Conservation (phyloP, 1,284 basidiomycete species). For the Phellinidium pouzarii region DNA sequence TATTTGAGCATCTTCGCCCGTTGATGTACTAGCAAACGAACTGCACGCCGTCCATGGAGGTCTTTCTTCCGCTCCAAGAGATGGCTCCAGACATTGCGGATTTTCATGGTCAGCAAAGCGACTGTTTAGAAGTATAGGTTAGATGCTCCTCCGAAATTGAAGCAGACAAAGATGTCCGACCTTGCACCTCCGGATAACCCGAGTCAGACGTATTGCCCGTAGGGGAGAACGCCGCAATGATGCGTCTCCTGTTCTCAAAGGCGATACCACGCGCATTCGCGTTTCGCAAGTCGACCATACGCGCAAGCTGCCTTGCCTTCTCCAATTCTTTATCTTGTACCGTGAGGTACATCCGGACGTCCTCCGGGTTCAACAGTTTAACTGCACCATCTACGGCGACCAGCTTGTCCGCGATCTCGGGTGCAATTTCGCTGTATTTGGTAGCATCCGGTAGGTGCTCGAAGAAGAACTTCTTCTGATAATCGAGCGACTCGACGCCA, state of each 20-base stretch:
- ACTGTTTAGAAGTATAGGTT: constrained; percentile 38
- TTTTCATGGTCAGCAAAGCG: constrained; percentile 81
- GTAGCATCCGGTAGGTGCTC: constrained; percentile 47
- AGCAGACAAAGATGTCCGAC: constrained; percentile 38
- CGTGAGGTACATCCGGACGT: constrained; percentile 11
- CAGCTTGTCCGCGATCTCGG: neutral
- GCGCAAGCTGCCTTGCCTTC: constrained; percentile 63
- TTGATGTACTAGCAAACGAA: constrained; percentile 75
- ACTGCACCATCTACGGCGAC: neutral
- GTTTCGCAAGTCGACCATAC: constrained; percentile 79
- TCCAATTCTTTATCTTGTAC: constrained; percentile 37
- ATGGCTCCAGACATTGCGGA: constrained; percentile 79
- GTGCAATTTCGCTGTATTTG: constrained; percentile 8
- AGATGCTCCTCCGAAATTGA: constrained; percentile 9
- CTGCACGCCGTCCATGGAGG: constrained; percentile 66
- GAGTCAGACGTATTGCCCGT: constrained; percentile 63
- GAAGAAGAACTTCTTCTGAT: constrained; percentile 53
- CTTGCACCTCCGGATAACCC: constrained; percentile 84
- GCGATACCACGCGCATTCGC: constrained; percentile 80
- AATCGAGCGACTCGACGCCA: constrained; percentile 24
- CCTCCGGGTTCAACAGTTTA: constrained; percentile 3
- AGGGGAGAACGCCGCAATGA: constrained; percentile 75
- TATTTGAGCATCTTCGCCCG: constrained; percentile 83
- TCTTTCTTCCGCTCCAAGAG: constrained; percentile 68
- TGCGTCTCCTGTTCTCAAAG: constrained; percentile 78